These are phyloP conservation scores for Penicillium sp. DNA, from an alignment of 2,329 filamentous ascomycete species.

Conservation along the genomic window DNA sequence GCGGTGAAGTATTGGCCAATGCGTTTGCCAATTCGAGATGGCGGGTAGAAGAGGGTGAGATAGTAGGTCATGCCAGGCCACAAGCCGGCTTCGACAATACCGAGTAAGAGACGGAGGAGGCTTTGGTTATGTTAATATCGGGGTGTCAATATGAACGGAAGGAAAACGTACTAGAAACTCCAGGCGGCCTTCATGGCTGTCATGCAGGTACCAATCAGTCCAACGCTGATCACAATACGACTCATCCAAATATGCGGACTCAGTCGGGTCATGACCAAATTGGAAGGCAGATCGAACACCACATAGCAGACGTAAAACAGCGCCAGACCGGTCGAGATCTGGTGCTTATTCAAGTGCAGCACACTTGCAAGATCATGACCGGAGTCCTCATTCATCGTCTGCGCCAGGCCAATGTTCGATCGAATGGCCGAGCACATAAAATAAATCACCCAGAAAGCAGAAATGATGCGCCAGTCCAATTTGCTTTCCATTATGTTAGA, in stretches of 20 bases:
- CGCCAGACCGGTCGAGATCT: conserved; percentile 78
- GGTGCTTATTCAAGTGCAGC: conserved; percentile 64
- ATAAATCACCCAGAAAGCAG: conserved; percentile 85
- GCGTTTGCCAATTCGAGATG: conserved; percentile 76
- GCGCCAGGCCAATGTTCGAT: conserved; percentile 87
- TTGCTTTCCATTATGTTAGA: conserved; percentile 39
- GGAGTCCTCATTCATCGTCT: conserved; percentile 76
- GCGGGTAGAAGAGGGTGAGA: conserved; percentile 85
- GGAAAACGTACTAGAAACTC: conserved; percentile 65
- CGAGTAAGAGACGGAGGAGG: conserved; percentile 77
- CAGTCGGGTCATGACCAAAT: conserved; percentile 79
- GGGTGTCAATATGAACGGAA: neutral
- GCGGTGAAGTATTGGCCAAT: conserved; percentile 90
- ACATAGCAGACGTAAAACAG: conserved; percentile 93
- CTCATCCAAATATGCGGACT: conserved; percentile 90
- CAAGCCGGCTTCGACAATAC: conserved; percentile 85
- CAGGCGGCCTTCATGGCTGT: conserved; percentile 75
- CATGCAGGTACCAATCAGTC: conserved; percentile 77
- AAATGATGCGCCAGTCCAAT: conserved; percentile 56
- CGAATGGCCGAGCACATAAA: conserved; percentile 89
- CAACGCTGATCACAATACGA: conserved; percentile 81
- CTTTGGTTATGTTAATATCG: conserved; percentile 17
- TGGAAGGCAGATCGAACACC: conserved; percentile 81
- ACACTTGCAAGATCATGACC: conserved; percentile 71
- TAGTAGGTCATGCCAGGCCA: conserved; percentile 96